Conservation (phyloP, 2,329 filamentous ascomycete genomes). For the Pestalotiopsis sp. region DNA sequence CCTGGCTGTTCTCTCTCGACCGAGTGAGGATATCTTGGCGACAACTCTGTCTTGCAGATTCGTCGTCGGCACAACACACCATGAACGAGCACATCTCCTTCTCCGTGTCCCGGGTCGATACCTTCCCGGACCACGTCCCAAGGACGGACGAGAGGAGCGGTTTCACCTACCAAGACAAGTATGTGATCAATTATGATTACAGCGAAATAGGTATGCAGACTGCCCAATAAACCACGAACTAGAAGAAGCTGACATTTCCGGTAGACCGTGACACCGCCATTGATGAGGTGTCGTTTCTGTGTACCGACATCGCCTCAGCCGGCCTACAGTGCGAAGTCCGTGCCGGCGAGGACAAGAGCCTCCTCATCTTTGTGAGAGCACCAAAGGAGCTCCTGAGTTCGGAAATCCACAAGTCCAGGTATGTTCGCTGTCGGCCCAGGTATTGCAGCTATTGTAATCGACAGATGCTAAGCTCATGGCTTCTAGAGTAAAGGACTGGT, state of each 20-base stretch:
- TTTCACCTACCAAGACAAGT: conserved; percentile 41
- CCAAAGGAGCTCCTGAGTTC: conserved; percentile 65
- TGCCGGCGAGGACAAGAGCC: conserved; percentile 66
- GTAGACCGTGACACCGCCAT: conserved; percentile 55
- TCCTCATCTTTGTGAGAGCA: conserved; percentile 69
- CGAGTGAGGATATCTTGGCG: background rate
- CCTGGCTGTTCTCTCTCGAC: background rate
- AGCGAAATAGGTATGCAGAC: conserved; percentile 49
- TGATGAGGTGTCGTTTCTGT: conserved; percentile 57
- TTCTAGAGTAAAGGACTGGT: conserved; percentile 72
- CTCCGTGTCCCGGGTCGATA: conserved; percentile 4
- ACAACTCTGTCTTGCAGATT: background rate
- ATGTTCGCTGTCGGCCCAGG: conserved; percentile 5
- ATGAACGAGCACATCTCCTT: conserved; percentile 6
- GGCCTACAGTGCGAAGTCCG: conserved; percentile 74
- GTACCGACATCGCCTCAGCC: conserved; percentile 61
- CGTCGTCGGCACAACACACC: background rate
- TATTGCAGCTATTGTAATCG: background rate
- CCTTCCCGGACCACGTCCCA: conserved; percentile 1
- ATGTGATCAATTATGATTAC: conserved; percentile 65
- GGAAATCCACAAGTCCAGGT: conserved; percentile 70
- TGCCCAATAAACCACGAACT: background rate
- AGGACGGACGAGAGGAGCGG: background rate
- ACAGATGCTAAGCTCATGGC: background rate
- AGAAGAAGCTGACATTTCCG: background rate